These are phyloP conservation scores for Basidioascus undulatus DNA, from an alignment of 768 basidiomycete genomes.

Conservation along the genomic window DNA sequence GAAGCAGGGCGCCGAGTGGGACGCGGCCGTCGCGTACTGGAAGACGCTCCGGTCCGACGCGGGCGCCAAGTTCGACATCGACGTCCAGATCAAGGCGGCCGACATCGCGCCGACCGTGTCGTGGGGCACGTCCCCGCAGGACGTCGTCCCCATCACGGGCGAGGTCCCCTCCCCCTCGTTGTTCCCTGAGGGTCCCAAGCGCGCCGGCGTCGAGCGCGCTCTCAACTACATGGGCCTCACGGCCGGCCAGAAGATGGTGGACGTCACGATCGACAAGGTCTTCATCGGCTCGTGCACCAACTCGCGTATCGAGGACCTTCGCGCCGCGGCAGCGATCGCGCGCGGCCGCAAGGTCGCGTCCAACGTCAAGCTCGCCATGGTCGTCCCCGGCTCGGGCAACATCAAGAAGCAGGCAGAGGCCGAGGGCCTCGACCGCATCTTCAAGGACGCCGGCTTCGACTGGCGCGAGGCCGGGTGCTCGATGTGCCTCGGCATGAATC, in stretches of 20 bases:
- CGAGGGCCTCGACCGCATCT: conserved; percentile 62
- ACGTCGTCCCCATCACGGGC: conserved; percentile 61
- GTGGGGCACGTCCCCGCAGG: conserved; percentile 83
- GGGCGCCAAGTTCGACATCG: conserved; percentile 61
- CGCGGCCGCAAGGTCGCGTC: conserved; percentile 47
- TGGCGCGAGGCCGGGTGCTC: conserved; percentile 91
- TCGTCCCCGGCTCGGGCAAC: conserved; percentile 74
- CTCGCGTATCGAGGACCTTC: conserved; percentile 76
- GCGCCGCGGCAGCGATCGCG: conserved; percentile 57
- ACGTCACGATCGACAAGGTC: conserved; percentile 60
- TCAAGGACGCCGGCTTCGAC: conserved; percentile 77
- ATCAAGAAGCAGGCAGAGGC: conserved; percentile 78
- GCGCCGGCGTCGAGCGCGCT: conserved; percentile 44
- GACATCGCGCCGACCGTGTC: conserved; percentile 77
- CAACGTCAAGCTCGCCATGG: conserved; percentile 59
- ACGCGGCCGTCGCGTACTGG: conserved; percentile 67
- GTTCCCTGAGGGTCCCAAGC: conserved; percentile 39
- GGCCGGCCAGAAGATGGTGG: conserved; percentile 52
- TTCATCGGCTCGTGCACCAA: conserved; percentile 92
- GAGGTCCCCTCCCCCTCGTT: conserved; percentile 48
- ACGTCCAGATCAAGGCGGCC: conserved; percentile 51
- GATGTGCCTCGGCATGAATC: conserved; percentile 93
- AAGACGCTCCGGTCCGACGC: conserved; percentile 46
- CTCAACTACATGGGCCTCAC: conserved; percentile 69
- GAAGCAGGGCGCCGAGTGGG: conserved; percentile 55